phyloP scores from a whole-genome alignment of 306 rosid species.

The Trifolium fragiferum region DNA sequence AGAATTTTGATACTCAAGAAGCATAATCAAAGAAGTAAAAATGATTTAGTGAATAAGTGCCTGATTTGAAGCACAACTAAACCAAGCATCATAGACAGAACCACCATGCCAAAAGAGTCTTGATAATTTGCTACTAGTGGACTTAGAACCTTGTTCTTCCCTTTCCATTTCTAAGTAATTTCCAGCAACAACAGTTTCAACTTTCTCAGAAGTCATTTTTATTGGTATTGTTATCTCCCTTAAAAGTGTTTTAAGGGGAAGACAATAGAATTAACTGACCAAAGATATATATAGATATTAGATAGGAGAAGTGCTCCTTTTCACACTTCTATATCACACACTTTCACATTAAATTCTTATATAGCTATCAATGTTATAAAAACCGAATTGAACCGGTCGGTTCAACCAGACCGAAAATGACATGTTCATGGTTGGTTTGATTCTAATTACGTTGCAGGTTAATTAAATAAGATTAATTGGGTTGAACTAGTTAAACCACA shows the following conservation, averaged over 20 bases:
- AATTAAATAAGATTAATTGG: not conserved
- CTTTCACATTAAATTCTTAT: slow-evolving; percentile 37
- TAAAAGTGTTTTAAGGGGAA: slow-evolving; percentile 43
- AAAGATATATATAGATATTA: slow-evolving; percentile 49
- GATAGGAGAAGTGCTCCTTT: slow-evolving; percentile 45
- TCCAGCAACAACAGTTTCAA: slow-evolving; percentile 93
- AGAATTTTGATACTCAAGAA: not conserved
- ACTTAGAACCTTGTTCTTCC: slow-evolving; percentile 65
- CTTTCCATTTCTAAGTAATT: slow-evolving; percentile 94
- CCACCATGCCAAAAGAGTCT: slow-evolving; percentile 89
- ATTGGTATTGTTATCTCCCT: slow-evolving; percentile 39
- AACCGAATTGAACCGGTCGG: not conserved
- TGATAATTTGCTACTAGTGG: slow-evolving; percentile 62
- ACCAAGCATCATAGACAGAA: slow-evolving; percentile 99
- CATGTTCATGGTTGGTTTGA: not conserved
- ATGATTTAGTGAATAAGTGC: slow-evolving; percentile 39
- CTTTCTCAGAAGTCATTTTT: slow-evolving; percentile 96
- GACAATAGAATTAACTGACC: slow-evolving; percentile 48
- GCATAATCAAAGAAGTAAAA: not conserved
- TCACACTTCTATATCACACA: slow-evolving; percentile 28
- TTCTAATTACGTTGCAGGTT: not conserved
- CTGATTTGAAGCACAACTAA: slow-evolving; percentile 98
- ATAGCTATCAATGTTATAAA: slow-evolving; percentile 29
- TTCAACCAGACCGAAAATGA: not conserved
- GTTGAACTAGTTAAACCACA: not conserved